Evolutionary conservation across 805 yeast genomes (phyloP), one percentile per base, ranked within the genome.

Genomic region (Cyberlindnera subsufficiens): DNA sequence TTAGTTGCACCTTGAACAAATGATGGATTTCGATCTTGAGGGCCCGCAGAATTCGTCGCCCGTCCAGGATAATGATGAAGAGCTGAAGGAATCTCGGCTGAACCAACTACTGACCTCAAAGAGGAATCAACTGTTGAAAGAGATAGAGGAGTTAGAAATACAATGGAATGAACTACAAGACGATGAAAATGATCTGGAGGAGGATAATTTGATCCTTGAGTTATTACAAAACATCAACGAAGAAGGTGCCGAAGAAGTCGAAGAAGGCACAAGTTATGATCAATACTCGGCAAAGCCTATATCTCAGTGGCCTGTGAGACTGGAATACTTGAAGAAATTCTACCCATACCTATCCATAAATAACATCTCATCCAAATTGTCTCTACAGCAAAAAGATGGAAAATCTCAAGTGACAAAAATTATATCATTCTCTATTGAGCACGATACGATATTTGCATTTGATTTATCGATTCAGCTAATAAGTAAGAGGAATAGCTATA

Each of bases 271-370:
- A n/a, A n/a, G 19, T 14, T n/a, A 30, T 18, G 42, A 22, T 15
- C 32, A 38, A 6, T 56, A 45, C 42, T 44, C 39, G 18, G 48
- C 56, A 5, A 47, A 40, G 19, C 61, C 62, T 2, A 38, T 45
- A 9, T 45, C 42, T 33, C 44, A 53, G 11, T 58, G 62, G 62
- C 32, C 44, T 5, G 18, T 41, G 3, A 43, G 61, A 29, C 33
- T 52, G 1, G 54, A 51, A 29, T 55, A 50, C 30, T 30, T 58
- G 16, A 39, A 37, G 33, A 53, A 45, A 39, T 49, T 58, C 34
- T 58, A 58, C 20, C 59, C 59, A 1, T 48, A 46, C 16, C 40
- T 58, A 6, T 14, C 16, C 10, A 46, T 58, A 2, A 9, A 22
- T 0, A 33, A 45, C 15, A 42, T 47, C n/a, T 30, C 30, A 3